Base-by-base conservation (phyloP, 73 alveolate species). In the Uronychia setigera region DNA sequence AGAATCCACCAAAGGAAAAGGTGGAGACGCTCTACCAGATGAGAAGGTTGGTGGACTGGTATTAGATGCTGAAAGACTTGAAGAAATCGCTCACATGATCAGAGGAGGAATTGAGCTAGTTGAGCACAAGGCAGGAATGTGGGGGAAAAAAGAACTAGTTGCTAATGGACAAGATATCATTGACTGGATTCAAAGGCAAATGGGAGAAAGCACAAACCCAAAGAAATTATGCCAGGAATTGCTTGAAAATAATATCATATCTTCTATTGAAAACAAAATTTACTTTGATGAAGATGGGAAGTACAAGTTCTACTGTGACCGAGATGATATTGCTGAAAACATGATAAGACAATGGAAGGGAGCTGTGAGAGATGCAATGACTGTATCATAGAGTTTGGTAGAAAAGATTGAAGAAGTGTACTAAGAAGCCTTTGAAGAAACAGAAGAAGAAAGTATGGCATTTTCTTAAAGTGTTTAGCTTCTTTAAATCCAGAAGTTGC, bases 301-400 rank as follows among this genome's bases (percentile, higher is more conserved):
- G 31, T 92, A 81, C 80, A 28, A 86, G 59, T 83, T 92, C 83
- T 60, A 87, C 25, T 81, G 81, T 60, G 97, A 92, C 60, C 59
- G 95, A 74, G 90, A 79, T 34, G 95, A 92, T 78, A 86, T 88
- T 34, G 91, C 97, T 1, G 84, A 83, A 29, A 92, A 92, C 87
- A 74, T 83, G 89, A 74, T 89, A 5, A 75, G 89, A 28, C 32
- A 34, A 1, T 94, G 95, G 84, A 88, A 84, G 29, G 88, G 82
- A 30, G 77, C 83, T 11, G 89, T 85, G 74, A 58, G 93, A 9
- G 84, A 84, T 27, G 93, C 94, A 27, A 30, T 81, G 11, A 80
- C 83, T 13, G 95, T 85, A 1, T 91, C 94, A 29, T 67, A 29
- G 32, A 33, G 60, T 33, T 80, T 92, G 33, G 88, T 92, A 26